These are phyloP conservation scores for Hamigera avellanea DNA, from an alignment of 495 filamentous ascomycete species.

Conservation along the genomic window DNA sequence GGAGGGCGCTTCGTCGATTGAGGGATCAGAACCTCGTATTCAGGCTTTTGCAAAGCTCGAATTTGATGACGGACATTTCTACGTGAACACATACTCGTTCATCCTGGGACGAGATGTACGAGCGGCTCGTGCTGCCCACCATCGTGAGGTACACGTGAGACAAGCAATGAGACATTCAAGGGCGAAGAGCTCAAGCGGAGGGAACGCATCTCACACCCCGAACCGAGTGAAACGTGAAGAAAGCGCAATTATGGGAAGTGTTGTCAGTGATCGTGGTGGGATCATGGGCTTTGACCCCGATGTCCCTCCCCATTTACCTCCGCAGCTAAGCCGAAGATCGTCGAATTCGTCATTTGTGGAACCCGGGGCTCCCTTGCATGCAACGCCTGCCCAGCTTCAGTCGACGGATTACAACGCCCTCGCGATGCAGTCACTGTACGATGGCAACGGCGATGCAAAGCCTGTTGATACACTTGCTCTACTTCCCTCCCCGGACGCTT, in stretches of 20 bases:
- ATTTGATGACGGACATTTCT: slow-evolving; percentile 62
- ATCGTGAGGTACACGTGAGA: slow-evolving; percentile 33
- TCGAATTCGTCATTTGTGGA: slow-evolving; percentile 34
- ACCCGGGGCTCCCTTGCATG: slow-evolving; percentile 26
- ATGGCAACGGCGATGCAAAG: slow-evolving; percentile 24
- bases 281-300: slow-evolving; percentile 46
- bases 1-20: slow-evolving; percentile 23
- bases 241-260: slow-evolving; percentile 36
- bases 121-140: slow-evolving; percentile 39
- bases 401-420: slow-evolving; percentile 36
- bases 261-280: slow-evolving; percentile 48
- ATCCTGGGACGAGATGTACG: slow-evolving; percentile 54
- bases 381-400: slow-evolving; percentile 32
- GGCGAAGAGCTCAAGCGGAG: slow-evolving; percentile 36
- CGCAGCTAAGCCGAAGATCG: slow-evolving; percentile 35
- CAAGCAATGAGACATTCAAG: slow-evolving; percentile 29
- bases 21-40: slow-evolving; percentile 38
- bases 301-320: slow-evolving; percentile 28
- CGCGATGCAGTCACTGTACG: slow-evolving; percentile 33
- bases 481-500: slow-evolving; percentile 42
- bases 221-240: slow-evolving; percentile 35
- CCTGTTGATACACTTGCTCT: slow-evolving; percentile 29
- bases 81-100: slow-evolving; percentile 56
- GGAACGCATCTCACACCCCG: slow-evolving; percentile 34
- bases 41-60: slow-evolving; percentile 59